Evolutionary conservation across 1,284 basidiomycete species (phyloP), one percentile per base, ranked within the genome.

Genomic region (Sphagnurus paluster): DNA sequence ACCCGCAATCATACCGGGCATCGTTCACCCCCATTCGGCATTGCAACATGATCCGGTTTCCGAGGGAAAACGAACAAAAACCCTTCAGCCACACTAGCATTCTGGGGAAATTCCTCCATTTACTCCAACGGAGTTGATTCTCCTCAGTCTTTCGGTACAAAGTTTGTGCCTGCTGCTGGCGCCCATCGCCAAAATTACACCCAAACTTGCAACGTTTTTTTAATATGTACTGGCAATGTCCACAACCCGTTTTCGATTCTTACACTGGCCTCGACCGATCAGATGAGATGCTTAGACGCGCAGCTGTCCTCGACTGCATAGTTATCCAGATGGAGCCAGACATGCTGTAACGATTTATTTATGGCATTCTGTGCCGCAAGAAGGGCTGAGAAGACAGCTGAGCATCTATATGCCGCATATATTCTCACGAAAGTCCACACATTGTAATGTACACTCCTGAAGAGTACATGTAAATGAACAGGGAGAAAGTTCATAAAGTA

Each of bases 121-220:
- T 33, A 44, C 30, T 49, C 44, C 39, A 19, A 32, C 42, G 38
- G 26, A 42, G 34, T 42, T 39, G 19, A 19, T 39, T 33, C 30
- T 36, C 30, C 30, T 23, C 38, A 33, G 26, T 48, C 40, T 35
- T 39, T 47, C 19, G 29, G 44, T 48, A 49, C 45, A 43, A 25
- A 47, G 41, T 39, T 29, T 44, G 56, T 58, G 53, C 56, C 54
- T 60, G 47, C 44, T 29, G 39, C 35, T 34, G 16, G n/a, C 8
- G 19, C 28, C 33, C 11, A 5, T 19, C 32, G 24, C 23, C 23
- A 36, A 45, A 41, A 33, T 47, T 19, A 26, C 34, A 46, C 47
- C 60, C 47, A 52, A 52, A 45, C 50, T 53, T 57, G 61, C 65
- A 67, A 67, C 69, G 68, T 69, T 67, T 61, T 64, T 69, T 70